These are phyloP conservation scores for Plasmodium gonderi DNA, from an alignment of 169 alveolate genomes.

Conservation along the genomic window DNA sequence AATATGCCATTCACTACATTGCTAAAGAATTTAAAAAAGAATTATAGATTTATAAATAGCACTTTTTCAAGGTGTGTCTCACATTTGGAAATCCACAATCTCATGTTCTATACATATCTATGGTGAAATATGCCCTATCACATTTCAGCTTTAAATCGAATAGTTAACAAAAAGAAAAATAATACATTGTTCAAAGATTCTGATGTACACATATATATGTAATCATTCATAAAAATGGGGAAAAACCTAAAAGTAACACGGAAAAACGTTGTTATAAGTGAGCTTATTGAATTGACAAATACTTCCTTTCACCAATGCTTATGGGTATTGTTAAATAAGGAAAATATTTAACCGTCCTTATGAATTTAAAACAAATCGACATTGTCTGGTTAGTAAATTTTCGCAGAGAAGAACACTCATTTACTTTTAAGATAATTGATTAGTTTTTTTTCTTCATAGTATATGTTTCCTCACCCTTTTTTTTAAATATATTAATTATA, in stretches of 20 bases:
- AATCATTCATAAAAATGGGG: neutral
- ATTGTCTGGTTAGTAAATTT: neutral
- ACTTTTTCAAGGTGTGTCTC: neutral
- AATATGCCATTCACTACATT: neutral
- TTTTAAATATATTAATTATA: neutral
- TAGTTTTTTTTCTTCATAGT: neutral
- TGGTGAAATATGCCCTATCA: neutral
- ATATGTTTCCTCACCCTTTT: neutral
- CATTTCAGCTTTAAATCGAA: neutral
- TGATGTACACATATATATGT: neutral
- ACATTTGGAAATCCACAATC: neutral
- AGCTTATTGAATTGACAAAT: neutral
- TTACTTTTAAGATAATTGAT: neutral
- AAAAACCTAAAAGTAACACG: neutral
- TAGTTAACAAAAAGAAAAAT: neutral
- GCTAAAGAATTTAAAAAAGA: neutral
- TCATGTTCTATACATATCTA: neutral
- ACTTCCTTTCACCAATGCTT: neutral
- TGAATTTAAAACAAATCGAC: neutral
- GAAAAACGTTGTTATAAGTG: neutral
- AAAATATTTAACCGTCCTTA: neutral
- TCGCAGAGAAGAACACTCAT: neutral
- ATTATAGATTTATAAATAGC: neutral
- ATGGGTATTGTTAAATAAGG: neutral
- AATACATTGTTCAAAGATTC: neutral